Conservation (phyloP, 148 eudicot species). For the Heliosperma pusillum region DNA sequence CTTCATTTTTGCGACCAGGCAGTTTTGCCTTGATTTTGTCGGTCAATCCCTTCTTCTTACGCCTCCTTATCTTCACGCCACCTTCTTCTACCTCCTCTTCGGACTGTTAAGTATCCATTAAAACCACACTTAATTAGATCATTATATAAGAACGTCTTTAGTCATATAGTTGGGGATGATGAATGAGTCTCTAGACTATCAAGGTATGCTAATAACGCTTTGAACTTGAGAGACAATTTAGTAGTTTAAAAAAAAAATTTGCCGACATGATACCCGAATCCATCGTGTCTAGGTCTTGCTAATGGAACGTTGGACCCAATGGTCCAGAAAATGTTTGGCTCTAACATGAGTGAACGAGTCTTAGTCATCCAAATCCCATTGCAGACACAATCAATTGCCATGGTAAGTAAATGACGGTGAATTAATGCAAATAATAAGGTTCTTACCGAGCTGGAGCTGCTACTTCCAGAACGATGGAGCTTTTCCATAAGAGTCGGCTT, state of each 20-base stretch:
- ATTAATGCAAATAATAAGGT: background rate
- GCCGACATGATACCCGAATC: too few species aligned
- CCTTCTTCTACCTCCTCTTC: slow-evolving; percentile 41
- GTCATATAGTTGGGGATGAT: background rate
- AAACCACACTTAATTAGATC: background rate
- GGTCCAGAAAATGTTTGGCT: too few species aligned
- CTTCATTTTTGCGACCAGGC: slow-evolving; percentile 28
- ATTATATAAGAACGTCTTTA: background rate
- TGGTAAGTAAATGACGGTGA: background rate
- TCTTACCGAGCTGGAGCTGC: slow-evolving; percentile 51
- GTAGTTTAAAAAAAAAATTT: too few species aligned
- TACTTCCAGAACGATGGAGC: slow-evolving; percentile 40
- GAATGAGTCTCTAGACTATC: too few species aligned
- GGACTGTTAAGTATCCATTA: slow-evolving; percentile 16
- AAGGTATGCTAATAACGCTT: too few species aligned
- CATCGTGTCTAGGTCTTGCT: too few species aligned
- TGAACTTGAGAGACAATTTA: too few species aligned
- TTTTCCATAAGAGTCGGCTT: slow-evolving; percentile 38
- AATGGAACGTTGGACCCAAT: too few species aligned
- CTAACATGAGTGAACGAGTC: too few species aligned
- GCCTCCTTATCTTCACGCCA: slow-evolving; percentile 38
- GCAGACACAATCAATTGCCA: too few species aligned
- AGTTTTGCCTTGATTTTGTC: slow-evolving; percentile 31
- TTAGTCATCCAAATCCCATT: too few species aligned
- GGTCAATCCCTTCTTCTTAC: slow-evolving; percentile 31